Base-by-base conservation (phyloP, 495 filamentous ascomycete genomes). In the Penicillium antarcticum region DNA sequence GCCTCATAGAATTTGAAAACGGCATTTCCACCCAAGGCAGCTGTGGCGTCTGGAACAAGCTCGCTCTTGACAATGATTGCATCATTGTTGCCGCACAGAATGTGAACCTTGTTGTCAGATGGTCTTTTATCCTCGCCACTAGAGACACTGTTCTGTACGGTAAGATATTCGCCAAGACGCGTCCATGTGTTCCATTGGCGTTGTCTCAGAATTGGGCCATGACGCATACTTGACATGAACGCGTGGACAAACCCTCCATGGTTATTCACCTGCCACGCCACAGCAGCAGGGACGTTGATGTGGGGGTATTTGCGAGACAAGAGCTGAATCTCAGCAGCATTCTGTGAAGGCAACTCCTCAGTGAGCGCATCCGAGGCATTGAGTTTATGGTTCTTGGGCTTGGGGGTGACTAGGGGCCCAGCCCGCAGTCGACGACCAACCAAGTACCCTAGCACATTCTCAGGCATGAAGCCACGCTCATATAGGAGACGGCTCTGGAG, bases 401-500 rank as follows among this genome's bases (percentile, higher is more conserved):
- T 72, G 5, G 72, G 63, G 1, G 56, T 63, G 29, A 68, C 56
- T 17, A 77, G 51, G 0, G 72, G 74, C 1, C 74, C 74, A 4
- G 68, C 69, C 42, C 68, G 66, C 3, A 92, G 68, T 24, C 88
- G 74, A 24, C 74, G 56, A 12, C 68, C 61, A 2, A 89, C 81
- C 8, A 87, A 61, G 32, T 66, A 68, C 24, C 66, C 57, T 1
- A 88, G 58, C 10, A 88, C 38, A 42, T 63, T 66, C 41, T 85
- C 80, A 1, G 87, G 87, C 24, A 89, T 46, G 2, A 84, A 53
- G 10, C 78, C 77, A 3, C 72, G 69, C 3, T 74, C 75, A 58
- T 88, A 91, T 13, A 90, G 69, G 34, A 89, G 60, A 43, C 77
- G 75, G 32, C 78, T 82, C 23, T 75, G 60, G 59, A 75, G 73